These are phyloP conservation scores for Daedaleopsis sinensis DNA, from an alignment of 768 basidiomycete genomes.

Conservation along the genomic window DNA sequence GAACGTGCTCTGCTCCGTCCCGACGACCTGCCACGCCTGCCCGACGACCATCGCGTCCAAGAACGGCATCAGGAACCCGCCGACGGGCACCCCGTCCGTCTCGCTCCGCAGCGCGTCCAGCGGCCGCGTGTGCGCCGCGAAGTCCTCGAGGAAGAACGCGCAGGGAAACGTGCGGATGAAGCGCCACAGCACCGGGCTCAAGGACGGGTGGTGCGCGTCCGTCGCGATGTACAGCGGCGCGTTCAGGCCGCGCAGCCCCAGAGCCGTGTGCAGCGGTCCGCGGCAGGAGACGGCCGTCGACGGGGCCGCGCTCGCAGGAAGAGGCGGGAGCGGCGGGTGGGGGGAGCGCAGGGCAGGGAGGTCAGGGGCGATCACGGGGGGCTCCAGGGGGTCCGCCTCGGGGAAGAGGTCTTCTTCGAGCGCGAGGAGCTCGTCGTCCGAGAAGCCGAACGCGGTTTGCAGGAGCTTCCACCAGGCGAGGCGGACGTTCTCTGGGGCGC, in stretches of 20 bases:
- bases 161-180: slow-evolving; percentile 66
- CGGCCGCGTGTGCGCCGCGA: slow-evolving; percentile 32
- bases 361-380: slow-evolving; percentile 23
- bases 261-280: slow-evolving; percentile 44
- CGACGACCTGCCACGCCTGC: slow-evolving; percentile 58
- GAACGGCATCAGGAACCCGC: slow-evolving; percentile 56
- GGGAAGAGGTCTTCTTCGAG: slow-evolving; percentile 23
- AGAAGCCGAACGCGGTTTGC: slow-evolving; percentile 46
- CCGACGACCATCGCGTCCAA: slow-evolving; percentile 73
- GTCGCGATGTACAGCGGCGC: slow-evolving; percentile 69
- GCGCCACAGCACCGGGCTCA: slow-evolving; percentile 45
- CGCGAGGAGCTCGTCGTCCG: slow-evolving; percentile 18
- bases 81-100: slow-evolving; percentile 53
- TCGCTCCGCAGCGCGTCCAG: slow-evolving; percentile 44
- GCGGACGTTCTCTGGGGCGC: slow-evolving; percentile 45
- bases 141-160: slow-evolving; percentile 58
- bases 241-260: slow-evolving; percentile 46
- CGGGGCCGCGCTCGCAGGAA: slow-evolving; percentile 18
- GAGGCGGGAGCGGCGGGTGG: slow-evolving; percentile 32
- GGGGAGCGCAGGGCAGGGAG: slow-evolving; percentile 25
- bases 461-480: slow-evolving; percentile 63
- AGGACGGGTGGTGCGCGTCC: slow-evolving; percentile 46
- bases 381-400: slow-evolving; percentile 10
- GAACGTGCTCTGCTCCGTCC: slow-evolving; percentile 78
- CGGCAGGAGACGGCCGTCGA: slow-evolving; percentile 39